Conservation (phyloP, 331 rosid species). For the Pyrus hybrid region DNA sequence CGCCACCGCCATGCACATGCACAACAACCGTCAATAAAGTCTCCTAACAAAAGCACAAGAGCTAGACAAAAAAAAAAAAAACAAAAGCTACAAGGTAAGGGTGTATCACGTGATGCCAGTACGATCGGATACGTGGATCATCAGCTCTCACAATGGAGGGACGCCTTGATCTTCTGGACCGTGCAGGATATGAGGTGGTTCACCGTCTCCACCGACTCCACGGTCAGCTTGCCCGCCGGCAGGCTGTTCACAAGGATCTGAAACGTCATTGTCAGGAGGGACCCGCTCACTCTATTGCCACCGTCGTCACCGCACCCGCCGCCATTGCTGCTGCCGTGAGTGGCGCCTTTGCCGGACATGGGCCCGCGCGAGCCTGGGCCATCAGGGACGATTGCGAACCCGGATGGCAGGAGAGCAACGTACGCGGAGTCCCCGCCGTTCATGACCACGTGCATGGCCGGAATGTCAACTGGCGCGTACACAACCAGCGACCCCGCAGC, state of each 20-base stretch:
- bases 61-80: too few relatives aligned
- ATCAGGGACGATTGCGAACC: constrained; percentile 65
- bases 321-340: background rate
- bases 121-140: background rate
- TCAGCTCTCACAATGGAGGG: constrained; percentile 60
- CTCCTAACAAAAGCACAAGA: background rate
- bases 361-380: constrained; percentile 45
- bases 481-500: constrained; percentile 85
- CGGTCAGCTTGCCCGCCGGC: constrained; percentile 82
- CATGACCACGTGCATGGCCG: constrained; percentile 92
- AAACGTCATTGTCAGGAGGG: constrained; percentile 81
- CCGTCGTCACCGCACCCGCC: constrained; percentile 12
- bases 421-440: constrained; percentile 91
- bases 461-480: constrained; percentile 96
- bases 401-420: constrained; percentile 82
- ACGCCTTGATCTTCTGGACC: constrained; percentile 78
- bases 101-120: constrained; percentile 1
- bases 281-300: constrained; percentile 31
- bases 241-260: constrained; percentile 84
- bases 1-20: background rate
- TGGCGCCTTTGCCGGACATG: background rate
- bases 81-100: background rate
- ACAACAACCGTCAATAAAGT: constrained; percentile 1
- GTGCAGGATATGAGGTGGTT: constrained; percentile 87
- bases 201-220: constrained; percentile 93